Evolutionary conservation across 164 flowering plant species (phyloP).

Genomic region (Euptelea pleiosperma): DNA sequence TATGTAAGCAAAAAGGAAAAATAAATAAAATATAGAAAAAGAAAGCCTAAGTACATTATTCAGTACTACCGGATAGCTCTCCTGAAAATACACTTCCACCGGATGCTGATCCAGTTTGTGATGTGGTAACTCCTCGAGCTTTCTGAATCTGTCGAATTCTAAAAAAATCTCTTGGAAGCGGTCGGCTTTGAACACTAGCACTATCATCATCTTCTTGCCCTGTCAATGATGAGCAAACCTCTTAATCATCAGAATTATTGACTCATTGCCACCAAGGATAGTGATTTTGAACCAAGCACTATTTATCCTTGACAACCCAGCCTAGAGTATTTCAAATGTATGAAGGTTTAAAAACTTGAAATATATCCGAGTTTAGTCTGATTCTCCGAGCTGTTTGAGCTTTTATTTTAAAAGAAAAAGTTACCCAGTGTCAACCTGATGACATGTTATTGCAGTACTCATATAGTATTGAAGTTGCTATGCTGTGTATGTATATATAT

Average conservation of each 20-base stretch:
- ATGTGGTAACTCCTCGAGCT: slow-evolving; percentile 46
- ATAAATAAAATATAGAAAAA: not conserved
- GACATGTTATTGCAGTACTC: not conserved
- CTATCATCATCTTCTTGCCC: slow-evolving; percentile 88
- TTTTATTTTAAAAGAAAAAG: no score
- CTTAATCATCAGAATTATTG: not conserved
- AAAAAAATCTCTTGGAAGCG: slow-evolving; percentile 74
- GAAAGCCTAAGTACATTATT: slow-evolving; percentile 24
- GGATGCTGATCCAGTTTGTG: slow-evolving; percentile 84
- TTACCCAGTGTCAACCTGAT: no score
- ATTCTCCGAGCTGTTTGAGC: no score
- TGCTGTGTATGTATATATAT: not conserved
- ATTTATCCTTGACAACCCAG: no score
- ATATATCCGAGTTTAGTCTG: no score
- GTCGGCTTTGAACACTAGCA: slow-evolving; percentile 67
- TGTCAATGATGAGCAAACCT: slow-evolving; percentile 13
- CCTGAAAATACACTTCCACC: slow-evolving; percentile 88
- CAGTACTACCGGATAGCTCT: slow-evolving; percentile 77
- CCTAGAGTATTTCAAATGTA: no score
- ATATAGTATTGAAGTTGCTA: not conserved
- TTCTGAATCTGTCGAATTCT: slow-evolving; percentile 71
- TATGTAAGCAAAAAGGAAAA: no score
- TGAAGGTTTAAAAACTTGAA: no score
- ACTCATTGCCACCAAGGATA: not conserved
- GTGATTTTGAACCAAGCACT: no score